Evolutionary conservation across 2,329 filamentous ascomycete genomes (phyloP), one percentile per base, ranked within the genome.

Genomic region (Harringtonia aguacate): DNA sequence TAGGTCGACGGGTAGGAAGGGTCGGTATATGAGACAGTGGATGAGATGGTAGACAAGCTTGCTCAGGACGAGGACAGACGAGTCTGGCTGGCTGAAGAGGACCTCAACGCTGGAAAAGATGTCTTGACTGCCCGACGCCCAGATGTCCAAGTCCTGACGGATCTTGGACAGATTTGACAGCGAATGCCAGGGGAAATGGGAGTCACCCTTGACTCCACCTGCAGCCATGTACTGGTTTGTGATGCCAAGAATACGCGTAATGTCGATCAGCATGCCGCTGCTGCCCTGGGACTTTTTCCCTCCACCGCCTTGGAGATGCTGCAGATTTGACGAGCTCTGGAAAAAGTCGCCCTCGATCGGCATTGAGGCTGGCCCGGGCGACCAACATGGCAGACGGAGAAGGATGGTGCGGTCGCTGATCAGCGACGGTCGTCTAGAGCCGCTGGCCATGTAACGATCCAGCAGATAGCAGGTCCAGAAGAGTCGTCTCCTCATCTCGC

Each of bases 401-500:
- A 84, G 65, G 47, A 94, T 83, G 2, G 79, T 81, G 56, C 85
- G 79, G 60, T 94, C 87, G 22, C 77, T 74, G 21, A 92, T 81
- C 8, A 94, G 66, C n/a, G 84, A 86, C 0, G 86, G 85, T 10
- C 87, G 73, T 55, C 84, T 87, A 4, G 86, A 90, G 15, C 87
- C 87, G 51, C 84, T 87, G 1, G 84, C 77, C 52, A 81, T 73
- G 53, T 90, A 92, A n/a, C 84, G 76, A 57, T 94, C 87, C 61
- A 94, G 80, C 22, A 94, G 67, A 54, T 92, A 94, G 57, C 85
- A 90, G 3, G 84, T 81, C 87, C 87, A 94, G 61, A 94, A 94
- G 2, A 94, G 66, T n/a, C 84, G 75, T 44, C 87, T 72, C 37
- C 84, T 74, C 56, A 81, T 79, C 64, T 94, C 87, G 45, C 83